Percentiles rank a stretch among this genome's conserved stretches.
phyloP scores from a whole-genome alignment of 345 rosid species.

The Acer campestre region DNA sequence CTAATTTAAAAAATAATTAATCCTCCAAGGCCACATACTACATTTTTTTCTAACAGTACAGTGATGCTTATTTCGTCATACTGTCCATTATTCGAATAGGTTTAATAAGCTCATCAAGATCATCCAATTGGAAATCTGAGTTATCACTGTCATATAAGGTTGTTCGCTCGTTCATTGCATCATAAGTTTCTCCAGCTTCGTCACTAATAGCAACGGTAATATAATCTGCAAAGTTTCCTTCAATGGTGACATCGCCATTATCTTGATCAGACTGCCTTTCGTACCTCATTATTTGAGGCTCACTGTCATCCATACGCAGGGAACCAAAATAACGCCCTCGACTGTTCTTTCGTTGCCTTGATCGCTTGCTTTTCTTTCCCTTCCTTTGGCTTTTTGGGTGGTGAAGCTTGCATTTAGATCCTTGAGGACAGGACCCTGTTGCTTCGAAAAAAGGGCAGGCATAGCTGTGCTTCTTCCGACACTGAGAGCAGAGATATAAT shows the following conservation, averaged over 20 bases:
- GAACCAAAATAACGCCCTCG: slow-evolving; percentile 76
- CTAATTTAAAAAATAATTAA: no score
- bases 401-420: slow-evolving; percentile 90
- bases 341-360: slow-evolving; percentile 44
- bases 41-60: neutral
- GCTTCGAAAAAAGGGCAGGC: slow-evolving; percentile 78
- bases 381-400: slow-evolving; percentile 69
- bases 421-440: slow-evolving; percentile 76
- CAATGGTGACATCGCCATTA: slow-evolving; percentile 24
- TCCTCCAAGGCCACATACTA: neutral
- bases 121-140: slow-evolving; percentile 34
- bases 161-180: slow-evolving; percentile 25
- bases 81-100: slow-evolving; percentile 56
- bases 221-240: slow-evolving; percentile 48
- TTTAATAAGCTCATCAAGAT: slow-evolving; percentile 55
- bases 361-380: slow-evolving; percentile 65
- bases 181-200: slow-evolving; percentile 41
- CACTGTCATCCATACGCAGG: slow-evolving; percentile 21
- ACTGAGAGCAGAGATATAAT: slow-evolving; percentile 64
- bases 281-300: slow-evolving; percentile 34
- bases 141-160: slow-evolving; percentile 33
- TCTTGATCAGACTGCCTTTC: slow-evolving; percentile 31
- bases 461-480: slow-evolving; percentile 93
- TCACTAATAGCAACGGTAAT: slow-evolving; percentile 52
- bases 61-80: neutral